Percentiles rank a stretch among this genome's conserved stretches.
These are phyloP conservation scores for Rhodotorula paludigena DNA, from an alignment of 768 basidiomycete species.

Conservation along the genomic window DNA sequence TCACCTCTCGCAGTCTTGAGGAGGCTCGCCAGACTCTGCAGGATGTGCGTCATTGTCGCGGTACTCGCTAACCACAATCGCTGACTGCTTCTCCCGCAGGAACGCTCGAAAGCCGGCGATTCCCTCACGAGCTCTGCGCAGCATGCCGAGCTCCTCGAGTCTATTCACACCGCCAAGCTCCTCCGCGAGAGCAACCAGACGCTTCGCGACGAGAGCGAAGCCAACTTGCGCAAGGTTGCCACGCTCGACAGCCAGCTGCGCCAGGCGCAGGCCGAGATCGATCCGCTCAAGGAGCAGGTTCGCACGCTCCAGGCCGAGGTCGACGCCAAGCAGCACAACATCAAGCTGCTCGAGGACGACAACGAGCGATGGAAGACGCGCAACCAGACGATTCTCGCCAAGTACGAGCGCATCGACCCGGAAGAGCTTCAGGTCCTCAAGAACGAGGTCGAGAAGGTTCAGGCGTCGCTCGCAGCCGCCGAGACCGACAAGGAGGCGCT, in stretches of 20 bases:
- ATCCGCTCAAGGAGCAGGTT: constrained; percentile 68
- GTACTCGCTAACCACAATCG: too few relatives aligned
- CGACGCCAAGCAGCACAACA: constrained; percentile 63
- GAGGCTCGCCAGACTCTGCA: constrained; percentile 66
- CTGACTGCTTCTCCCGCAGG: constrained; percentile 50
- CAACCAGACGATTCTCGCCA: constrained; percentile 70
- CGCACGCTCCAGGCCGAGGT: constrained; percentile 66
- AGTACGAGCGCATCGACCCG: constrained; percentile 87
- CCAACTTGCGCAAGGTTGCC: constrained; percentile 59
- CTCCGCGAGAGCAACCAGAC: constrained; percentile 83
- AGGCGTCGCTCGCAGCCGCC: constrained; percentile 26
- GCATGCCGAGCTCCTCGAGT: constrained; percentile 75
- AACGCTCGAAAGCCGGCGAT: constrained; percentile 71
- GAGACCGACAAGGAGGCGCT: constrained; percentile 18
- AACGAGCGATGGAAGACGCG: constrained; percentile 77
- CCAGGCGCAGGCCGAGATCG: constrained; percentile 59
- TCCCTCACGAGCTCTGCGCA: constrained; percentile 67
- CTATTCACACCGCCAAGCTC: constrained; percentile 79
- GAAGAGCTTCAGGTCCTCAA: constrained; percentile 73
- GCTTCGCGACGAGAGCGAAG: constrained; percentile 69
- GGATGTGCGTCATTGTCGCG: constrained; percentile 52
- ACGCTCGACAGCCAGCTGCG: constrained; percentile 55
- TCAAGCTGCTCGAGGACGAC: constrained; percentile 68
- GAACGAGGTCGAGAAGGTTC: constrained; percentile 53
- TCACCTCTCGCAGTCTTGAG: constrained; percentile 63